Evolutionary conservation across 2,329 filamentous ascomycete genomes (phyloP), one percentile per base, ranked within the genome.

Genomic region (Sphaceloma murrayae): DNA sequence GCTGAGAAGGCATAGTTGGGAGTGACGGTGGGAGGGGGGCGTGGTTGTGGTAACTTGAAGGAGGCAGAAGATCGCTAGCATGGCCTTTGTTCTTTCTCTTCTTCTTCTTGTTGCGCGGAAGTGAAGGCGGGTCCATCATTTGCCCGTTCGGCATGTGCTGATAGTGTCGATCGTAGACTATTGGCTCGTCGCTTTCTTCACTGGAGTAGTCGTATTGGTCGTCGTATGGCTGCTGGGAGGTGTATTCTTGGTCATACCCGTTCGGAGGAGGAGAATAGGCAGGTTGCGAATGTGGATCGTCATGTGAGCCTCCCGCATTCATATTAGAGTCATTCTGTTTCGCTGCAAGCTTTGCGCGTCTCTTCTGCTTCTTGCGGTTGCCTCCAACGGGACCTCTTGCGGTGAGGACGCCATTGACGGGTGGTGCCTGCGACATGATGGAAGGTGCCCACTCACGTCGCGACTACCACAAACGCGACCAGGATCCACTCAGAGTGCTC

Each of bases 361-460:
- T 78, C 72, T 94, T 95, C 63, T 91, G 84, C 70, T 95, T 96
- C 72, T 95, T 95, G 59, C 85, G 79, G 66, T 94, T 95, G 42
- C 88, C 81, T 6, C 70, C 58, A 33, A 68, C 69, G 33, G 69
- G 56, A 47, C 51, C 56, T 24, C 50, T 52, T 13, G 62, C 48
- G 21, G 59, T 58, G 21, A 61, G 52, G 52, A 65, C 55, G 54
- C 64, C 64, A 58, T 67, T 68, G 54, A 54, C 17, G 22, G 49
- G 31, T 26, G 49, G 26, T 11, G 36, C 50, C 10, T 52, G 52
- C 42, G 56, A 52, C 55, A 64, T 56, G 24, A 53, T 57, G 48
- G 53, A 17, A 19, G 13, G 21, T 17, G 22, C 22, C 7, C 22
- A 26, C 36, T 19, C 36, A 26, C n/a, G 19, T 22, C 8, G 21